Evolutionary conservation across 306 rosid species (phyloP), one percentile per base, ranked within the genome.

Genomic region (Inga oerstediana): DNA sequence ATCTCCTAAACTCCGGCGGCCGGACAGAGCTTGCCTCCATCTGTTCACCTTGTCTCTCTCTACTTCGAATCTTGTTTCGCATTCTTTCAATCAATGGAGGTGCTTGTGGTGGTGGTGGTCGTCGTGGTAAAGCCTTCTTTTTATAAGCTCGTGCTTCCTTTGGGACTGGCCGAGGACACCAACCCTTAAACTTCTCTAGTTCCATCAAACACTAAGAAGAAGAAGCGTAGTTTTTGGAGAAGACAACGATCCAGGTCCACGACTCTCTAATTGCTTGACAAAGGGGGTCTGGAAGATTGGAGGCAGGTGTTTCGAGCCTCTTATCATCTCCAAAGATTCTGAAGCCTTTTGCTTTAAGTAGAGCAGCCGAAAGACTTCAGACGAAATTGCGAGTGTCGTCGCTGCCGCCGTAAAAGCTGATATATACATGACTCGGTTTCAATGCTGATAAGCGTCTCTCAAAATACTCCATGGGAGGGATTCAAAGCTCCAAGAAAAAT

Each of bases 241-340:
- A 51, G 1, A 51, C 58, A 4, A 51, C n/a, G 0, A 51, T 3
- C 19, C 58, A 16, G 2, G 16, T 16, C 58, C 58, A 51, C 20
- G 58, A 14, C 5, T 16, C 5, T 0, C 1, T 0, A 15, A 51
- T 51, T 51, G 20, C 19, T 51, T 4, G 7, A 4, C 0, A 2
- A 51, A 51, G 58, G 7, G 16, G 58, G n/a, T n/a, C 0, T 2
- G 0, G 0, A 1, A n/a, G 16, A 16, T 1, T n/a, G n/a, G 19
- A 16, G 10, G 1, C 22, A 3, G 20, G 2, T 0, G 8, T 7
- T 17, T 52, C 9, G 17, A 0, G 22, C 59, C 0, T 52, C 59
- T 52, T 17, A 2, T 58, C 12, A 58, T 58, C 4, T 20, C 30
- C 30, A 0, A 58, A 20, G 64, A n/a, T 58, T 20, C 30, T 58